These are phyloP conservation scores for Periconia macrospinosa DNA, from an alignment of 2,329 filamentous ascomycete species.

Conservation along the genomic window DNA sequence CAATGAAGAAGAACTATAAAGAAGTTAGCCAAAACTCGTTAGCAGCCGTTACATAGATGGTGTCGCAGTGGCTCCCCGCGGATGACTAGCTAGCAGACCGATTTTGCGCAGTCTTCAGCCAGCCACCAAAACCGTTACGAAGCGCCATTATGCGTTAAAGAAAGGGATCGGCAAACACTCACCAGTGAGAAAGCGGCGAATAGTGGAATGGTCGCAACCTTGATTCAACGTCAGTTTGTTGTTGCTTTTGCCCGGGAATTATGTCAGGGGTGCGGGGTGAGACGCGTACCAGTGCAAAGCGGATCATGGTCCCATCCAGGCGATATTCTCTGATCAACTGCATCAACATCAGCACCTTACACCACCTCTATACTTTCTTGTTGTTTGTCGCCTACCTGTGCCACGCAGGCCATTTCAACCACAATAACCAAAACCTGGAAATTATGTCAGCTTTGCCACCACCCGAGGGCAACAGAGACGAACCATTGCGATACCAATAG, in stretches of 20 bases:
- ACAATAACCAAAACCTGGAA: slow-evolving; percentile 27
- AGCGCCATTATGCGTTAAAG: slow-evolving; percentile 2
- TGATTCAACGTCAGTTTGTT: slow-evolving; percentile 23
- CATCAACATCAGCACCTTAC: slow-evolving; percentile 19
- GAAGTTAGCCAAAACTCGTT: slow-evolving; percentile 6
- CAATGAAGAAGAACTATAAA: slow-evolving; percentile 21
- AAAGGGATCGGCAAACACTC: slow-evolving; percentile 15
- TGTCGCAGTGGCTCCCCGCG: too few relatives aligned
- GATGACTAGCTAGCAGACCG: slow-evolving; percentile 1
- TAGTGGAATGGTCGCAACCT: slow-evolving; percentile 39
- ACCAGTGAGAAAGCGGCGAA: slow-evolving; percentile 40
- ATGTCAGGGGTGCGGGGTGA: slow-evolving; percentile 2
- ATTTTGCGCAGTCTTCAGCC: slow-evolving; percentile 6
- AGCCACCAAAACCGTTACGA: slow-evolving; percentile 7
- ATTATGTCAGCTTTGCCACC: slow-evolving; percentile 3
- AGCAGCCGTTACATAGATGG: not conserved
- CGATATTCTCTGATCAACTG: slow-evolving; percentile 45
- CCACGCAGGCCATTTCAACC: slow-evolving; percentile 33
- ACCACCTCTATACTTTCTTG: not conserved
- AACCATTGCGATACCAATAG: slow-evolving; percentile 27
- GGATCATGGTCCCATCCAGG: slow-evolving; percentile 44
- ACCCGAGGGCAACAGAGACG: not conserved
- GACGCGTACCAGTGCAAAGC: slow-evolving; percentile 40
- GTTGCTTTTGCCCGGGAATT: not conserved
- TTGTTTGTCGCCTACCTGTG: slow-evolving; percentile 17